phyloP scores from a whole-genome alignment of 1,284 basidiomycete species.

The Spongispora temasekensis region DNA sequence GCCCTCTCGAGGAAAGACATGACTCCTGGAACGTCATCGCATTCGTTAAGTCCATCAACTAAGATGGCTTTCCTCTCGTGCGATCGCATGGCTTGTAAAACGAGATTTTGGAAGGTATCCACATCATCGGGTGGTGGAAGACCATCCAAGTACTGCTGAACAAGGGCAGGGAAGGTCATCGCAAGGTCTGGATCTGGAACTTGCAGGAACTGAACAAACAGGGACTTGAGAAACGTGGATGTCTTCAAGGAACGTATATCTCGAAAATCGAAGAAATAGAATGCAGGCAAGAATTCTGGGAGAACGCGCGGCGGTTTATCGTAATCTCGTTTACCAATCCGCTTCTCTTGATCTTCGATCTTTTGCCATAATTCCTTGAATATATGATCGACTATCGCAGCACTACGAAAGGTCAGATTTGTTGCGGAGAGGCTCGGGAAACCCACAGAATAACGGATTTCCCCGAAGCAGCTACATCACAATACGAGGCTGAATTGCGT shows the following conservation, averaged over 20 bases:
- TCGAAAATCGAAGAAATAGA: slow-evolving; percentile 34
- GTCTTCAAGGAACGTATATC: slow-evolving; percentile 23
- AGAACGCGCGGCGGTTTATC: slow-evolving; percentile 20
- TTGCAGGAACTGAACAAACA: slow-evolving; percentile 32
- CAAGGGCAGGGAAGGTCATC: slow-evolving; percentile 22
- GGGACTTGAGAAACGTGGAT: slow-evolving; percentile 24
- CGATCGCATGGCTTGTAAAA: slow-evolving; percentile 27
- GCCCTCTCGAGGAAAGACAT: slow-evolving; percentile 27
- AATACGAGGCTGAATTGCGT: slow-evolving; percentile 7
- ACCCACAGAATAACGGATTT: slow-evolving; percentile 29
- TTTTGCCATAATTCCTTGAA: slow-evolving; percentile 29
- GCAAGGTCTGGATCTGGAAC: slow-evolving; percentile 22
- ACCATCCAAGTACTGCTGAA: slow-evolving; percentile 15
- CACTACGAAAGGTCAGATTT: slow-evolving; percentile 18
- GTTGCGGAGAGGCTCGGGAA: not conserved
- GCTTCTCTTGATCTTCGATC: slow-evolving; percentile 26
- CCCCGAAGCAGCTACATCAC: slow-evolving; percentile 20
- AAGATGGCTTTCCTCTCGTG: slow-evolving; percentile 27
- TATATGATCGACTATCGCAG: slow-evolving; percentile 27
- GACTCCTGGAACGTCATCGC: slow-evolving; percentile 21
- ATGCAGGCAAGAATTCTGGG: slow-evolving; percentile 30
- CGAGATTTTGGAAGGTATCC: slow-evolving; percentile 17
- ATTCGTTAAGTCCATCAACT: slow-evolving; percentile 30
- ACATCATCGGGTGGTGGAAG: slow-evolving; percentile 20
- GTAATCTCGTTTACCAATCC: slow-evolving; percentile 14